phyloP scores from a whole-genome alignment of 805 yeast species.

The Yarrowia deformans region DNA sequence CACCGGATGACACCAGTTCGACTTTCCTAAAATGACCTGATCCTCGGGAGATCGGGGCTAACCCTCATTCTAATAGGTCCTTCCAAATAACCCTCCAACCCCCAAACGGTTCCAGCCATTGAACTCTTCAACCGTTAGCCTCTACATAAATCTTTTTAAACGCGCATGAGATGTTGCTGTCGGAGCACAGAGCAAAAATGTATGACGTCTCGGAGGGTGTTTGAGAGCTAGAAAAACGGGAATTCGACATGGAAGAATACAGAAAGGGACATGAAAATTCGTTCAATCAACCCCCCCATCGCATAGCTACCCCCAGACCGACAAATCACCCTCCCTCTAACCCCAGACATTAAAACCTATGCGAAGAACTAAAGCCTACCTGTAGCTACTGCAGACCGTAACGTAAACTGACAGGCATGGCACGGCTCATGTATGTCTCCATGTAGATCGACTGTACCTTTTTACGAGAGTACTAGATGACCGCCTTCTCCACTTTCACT shows the following conservation, averaged over 20 bases:
- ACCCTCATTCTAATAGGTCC: neutral
- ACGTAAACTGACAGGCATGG: conserved; percentile 5
- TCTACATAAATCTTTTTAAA: conserved; percentile 16
- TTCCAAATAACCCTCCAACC: neutral
- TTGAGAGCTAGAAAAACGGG: too few relatives aligned
- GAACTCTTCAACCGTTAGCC: neutral
- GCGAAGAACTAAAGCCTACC: neutral
- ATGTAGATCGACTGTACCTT: conserved; percentile 6
- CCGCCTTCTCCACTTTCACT: neutral
- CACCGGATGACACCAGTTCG: too few relatives aligned
- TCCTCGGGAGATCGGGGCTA: neutral
- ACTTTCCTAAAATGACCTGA: neutral
- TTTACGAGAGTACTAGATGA: neutral
- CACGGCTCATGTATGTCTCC: conserved; percentile 20
- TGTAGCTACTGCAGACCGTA: conserved; percentile 4
- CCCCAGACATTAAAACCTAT: neutral
- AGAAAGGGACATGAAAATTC: too few relatives aligned
- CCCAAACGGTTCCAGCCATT: conserved; percentile 7
- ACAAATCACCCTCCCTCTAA: neutral
- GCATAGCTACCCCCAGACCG: too few relatives aligned
- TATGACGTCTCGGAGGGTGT: too few relatives aligned
- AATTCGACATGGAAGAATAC: too few relatives aligned
- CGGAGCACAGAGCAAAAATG: neutral
- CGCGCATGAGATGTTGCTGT: conserved; percentile 33
- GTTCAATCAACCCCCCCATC: too few relatives aligned